phyloP scores from a whole-genome alignment of 805 yeast species.

The Naumovozyma dairenensis region DNA sequence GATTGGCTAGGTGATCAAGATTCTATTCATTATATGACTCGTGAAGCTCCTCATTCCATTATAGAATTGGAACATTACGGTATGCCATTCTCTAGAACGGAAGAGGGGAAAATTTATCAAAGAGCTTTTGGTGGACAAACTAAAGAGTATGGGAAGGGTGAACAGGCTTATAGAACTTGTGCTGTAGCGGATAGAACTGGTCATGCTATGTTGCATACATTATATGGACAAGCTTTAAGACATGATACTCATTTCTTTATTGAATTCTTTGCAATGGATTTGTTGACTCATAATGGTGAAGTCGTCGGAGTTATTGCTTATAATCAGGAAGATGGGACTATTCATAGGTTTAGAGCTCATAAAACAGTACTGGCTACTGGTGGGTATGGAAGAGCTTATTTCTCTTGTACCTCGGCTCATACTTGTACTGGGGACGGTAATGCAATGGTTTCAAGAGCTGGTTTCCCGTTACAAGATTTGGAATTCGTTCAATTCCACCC shows the following conservation, averaged over 20 bases:
- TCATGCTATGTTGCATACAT: constrained; percentile 89
- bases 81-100: constrained; percentile 95
- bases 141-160: constrained; percentile 92
- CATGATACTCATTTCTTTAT: constrained; percentile 97
- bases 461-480: constrained; percentile 92
- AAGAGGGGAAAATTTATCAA: constrained; percentile 93
- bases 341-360: constrained; percentile 96
- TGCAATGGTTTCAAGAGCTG: constrained; percentile 98
- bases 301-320: constrained; percentile 96
- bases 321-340: constrained; percentile 97
- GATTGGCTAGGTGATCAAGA: constrained; percentile 99
- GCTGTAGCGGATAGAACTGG: constrained; percentile 99
- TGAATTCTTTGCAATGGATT: constrained; percentile 92
- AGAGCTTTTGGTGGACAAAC: constrained; percentile 99
- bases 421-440: constrained; percentile 99
- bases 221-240: constrained; percentile 92
- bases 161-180: constrained; percentile 98
- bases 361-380: constrained; percentile 96
- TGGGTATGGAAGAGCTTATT: constrained; percentile 97
- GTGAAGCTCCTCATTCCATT: constrained; percentile 93
- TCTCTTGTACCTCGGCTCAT: constrained; percentile 98
- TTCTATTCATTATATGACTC: constrained; percentile 97
- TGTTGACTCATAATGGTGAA: constrained; percentile 88
- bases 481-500: constrained; percentile 99
- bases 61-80: constrained; percentile 97